phyloP scores from a whole-genome alignment of 2,329 filamentous ascomycete genomes.

The Dactylellina drechsleri region DNA sequence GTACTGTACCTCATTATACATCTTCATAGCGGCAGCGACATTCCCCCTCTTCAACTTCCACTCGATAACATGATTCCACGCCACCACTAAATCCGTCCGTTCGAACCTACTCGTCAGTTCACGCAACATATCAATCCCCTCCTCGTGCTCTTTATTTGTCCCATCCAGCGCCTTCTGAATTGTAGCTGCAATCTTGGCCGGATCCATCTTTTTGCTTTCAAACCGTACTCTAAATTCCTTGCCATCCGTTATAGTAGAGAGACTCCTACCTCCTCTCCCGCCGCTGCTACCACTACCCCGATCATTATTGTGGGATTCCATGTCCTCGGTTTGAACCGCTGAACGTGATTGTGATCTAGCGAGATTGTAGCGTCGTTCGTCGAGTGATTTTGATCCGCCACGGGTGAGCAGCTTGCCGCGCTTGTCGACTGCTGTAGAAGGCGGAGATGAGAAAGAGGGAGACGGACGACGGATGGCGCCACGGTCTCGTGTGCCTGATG shows the following conservation, averaged over 20 bases:
- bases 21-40: conserved; percentile 74
- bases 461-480: conserved; percentile 19
- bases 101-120: conserved; percentile 57
- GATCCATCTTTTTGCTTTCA: conserved; percentile 29
- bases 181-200: conserved; percentile 37
- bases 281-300: background rate
- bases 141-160: conserved; percentile 36
- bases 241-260: background rate
- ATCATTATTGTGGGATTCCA: background rate
- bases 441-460: conserved; percentile 23
- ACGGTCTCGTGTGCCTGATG: conserved; percentile 14
- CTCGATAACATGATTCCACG: conserved; percentile 88
- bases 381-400: conserved; percentile 24
- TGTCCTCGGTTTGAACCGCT: background rate
- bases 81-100: conserved; percentile 73
- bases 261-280: conserved; percentile 7
- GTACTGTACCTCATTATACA: conserved; percentile 81
- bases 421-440: conserved; percentile 36
- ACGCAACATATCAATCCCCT: conserved; percentile 32
- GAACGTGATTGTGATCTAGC: background rate
- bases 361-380: conserved; percentile 14
- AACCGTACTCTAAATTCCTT: conserved; percentile 1
- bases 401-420: conserved; percentile 37
- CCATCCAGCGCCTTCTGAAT: conserved; percentile 35
- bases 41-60: conserved; percentile 72